Percentiles rank a stretch among this genome's conserved stretches.
Conservation (phyloP, 129 eudicot genomes). For the Centaurea solstitialis region DNA sequence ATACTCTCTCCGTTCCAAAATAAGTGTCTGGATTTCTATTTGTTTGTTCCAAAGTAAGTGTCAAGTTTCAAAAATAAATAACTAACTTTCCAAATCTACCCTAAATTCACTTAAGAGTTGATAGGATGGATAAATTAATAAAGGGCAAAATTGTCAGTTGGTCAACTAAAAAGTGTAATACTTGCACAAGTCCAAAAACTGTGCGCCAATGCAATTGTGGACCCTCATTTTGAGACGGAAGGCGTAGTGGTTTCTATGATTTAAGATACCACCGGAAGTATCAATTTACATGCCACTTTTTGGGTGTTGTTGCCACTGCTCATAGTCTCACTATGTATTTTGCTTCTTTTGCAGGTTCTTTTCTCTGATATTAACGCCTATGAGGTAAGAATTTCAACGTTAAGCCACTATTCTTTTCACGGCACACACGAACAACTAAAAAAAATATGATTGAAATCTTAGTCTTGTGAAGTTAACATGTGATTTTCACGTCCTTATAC, state of each 20-base stretch:
- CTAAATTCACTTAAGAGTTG: too few species aligned
- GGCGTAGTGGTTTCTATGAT: background rate
- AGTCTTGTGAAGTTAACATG: background rate
- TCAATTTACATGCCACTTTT: background rate
- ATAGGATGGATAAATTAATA: too few species aligned
- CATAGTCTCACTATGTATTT: background rate
- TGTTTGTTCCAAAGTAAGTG: too few species aligned
- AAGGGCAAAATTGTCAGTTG: too few species aligned
- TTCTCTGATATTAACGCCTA: constrained; percentile 91
- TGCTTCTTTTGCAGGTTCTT: constrained; percentile 65
- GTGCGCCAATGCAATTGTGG: too few species aligned
- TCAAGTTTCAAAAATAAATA: too few species aligned
- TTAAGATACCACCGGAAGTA: background rate
- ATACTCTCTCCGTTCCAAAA: background rate
- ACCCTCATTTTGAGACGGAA: too few species aligned
- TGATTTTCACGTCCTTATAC: background rate
- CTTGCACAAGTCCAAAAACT: too few species aligned
- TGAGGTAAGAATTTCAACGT: constrained; percentile 44
- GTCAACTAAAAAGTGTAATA: too few species aligned
- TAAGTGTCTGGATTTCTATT: too few species aligned
- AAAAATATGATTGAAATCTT: background rate
- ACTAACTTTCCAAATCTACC: too few species aligned
- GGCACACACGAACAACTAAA: too few species aligned
- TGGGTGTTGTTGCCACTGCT: background rate
- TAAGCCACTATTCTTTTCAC: background rate